Evolutionary conservation across 139 green algal species (phyloP).

Genomic region (Tetradesmus lagerheimii): DNA sequence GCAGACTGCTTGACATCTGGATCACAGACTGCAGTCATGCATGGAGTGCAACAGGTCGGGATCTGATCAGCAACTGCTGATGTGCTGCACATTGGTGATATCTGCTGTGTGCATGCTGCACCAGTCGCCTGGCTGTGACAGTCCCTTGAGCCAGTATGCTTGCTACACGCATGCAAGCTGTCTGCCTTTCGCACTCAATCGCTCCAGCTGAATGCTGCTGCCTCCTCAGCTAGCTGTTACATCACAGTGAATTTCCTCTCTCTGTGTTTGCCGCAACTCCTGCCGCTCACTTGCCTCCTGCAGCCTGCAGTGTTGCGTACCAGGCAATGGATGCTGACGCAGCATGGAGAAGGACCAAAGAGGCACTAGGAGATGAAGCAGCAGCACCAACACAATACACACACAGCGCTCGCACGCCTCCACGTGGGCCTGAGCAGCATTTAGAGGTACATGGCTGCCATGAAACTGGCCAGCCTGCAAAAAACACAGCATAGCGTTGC

Average conservation of each 20-base stretch:
- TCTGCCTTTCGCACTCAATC: neutral
- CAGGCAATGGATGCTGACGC: neutral
- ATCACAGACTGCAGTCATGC: conserved; percentile 11
- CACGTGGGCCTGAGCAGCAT: neutral
- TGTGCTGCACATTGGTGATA: too few relatives aligned
- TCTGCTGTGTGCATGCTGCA: too few relatives aligned
- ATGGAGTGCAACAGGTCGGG: conserved; percentile 4
- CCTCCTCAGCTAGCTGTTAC: too few relatives aligned
- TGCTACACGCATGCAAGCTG: neutral
- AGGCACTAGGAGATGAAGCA: neutral
- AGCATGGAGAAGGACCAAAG: neutral
- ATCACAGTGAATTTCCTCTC: too few relatives aligned
- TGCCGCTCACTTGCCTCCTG: neutral
- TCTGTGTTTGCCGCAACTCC: neutral
- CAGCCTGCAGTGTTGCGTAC: neutral
- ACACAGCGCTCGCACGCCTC: neutral
- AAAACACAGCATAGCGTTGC: too few relatives aligned
- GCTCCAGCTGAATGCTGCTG: neutral
- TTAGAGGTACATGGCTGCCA: neutral
- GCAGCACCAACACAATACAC: neutral
- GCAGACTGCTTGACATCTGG: conserved; percentile 12
- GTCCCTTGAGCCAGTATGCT: neutral
- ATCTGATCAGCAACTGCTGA: neutral
- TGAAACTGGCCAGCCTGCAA: too few relatives aligned
- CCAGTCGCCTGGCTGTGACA: too few relatives aligned